A percentile compares a stretch with the other conserved stretches of the same genome.
Evolutionary conservation across 805 yeast genomes (phyloP).

Genomic region (Lipomyces spencermartinsiae): DNA sequence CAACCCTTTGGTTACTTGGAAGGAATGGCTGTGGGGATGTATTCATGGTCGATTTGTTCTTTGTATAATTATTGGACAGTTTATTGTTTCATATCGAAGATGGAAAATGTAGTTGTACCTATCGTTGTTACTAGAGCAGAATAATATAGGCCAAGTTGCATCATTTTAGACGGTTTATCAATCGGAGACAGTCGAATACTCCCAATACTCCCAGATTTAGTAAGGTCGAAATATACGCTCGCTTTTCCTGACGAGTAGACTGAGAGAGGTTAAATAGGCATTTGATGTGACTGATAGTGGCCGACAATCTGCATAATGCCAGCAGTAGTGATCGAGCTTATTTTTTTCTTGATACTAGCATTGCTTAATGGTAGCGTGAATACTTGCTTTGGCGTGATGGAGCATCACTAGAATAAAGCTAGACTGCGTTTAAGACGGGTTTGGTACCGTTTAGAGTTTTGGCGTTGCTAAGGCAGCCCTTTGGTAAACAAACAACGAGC

Average conservation of each 20-base stretch:
- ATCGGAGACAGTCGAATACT: background rate
- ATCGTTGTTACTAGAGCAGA: constrained; percentile 6
- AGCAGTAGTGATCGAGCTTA: background rate
- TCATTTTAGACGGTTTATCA: background rate
- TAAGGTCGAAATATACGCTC: background rate
- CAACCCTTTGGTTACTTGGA: background rate
- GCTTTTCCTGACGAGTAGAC: background rate
- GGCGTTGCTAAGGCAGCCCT: background rate
- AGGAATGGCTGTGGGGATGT: background rate
- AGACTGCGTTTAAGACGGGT: background rate
- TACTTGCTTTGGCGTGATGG: too few species aligned
- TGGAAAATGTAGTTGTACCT: background rate
- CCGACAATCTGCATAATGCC: background rate
- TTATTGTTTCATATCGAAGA: background rate
- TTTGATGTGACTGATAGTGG: background rate
- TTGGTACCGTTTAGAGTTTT: background rate
- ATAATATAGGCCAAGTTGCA: background rate
- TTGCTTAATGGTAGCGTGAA: too few species aligned
- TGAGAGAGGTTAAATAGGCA: background rate
- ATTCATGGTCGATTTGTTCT: background rate
- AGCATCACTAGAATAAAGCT: too few species aligned
- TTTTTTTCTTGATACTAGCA: background rate
- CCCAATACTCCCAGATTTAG: background rate
- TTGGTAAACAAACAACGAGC: background rate
- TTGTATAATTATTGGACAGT: background rate